Evolutionary conservation across 805 yeast genomes (phyloP).

Genomic region (Kregervanrija delftensis): DNA sequence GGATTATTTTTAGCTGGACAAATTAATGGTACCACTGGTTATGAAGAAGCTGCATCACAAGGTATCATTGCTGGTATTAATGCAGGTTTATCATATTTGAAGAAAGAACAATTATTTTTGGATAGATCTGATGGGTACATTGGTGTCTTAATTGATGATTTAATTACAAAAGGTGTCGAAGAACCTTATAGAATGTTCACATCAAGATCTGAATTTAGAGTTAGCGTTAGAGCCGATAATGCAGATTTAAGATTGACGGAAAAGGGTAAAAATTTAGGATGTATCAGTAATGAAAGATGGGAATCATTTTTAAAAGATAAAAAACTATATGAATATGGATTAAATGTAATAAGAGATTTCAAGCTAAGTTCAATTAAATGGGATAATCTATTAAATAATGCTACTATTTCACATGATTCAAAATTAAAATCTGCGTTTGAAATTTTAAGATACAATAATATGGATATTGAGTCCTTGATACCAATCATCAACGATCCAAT

Average conservation of each 20-base stretch:
- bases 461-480: conserved; percentile 25
- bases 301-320: conserved; percentile 37
- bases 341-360: conserved; percentile 37
- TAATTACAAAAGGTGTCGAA: conserved; percentile 89
- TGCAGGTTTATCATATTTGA: conserved; percentile 59
- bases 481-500: conserved; percentile 29
- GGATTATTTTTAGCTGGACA: conserved; percentile 94
- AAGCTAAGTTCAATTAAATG: conserved; percentile 54
- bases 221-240: conserved; percentile 87
- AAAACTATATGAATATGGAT: conserved; percentile 35
- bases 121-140: conserved; percentile 80
- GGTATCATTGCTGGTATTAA: conserved; percentile 94
- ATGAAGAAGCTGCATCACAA: conserved; percentile 98
- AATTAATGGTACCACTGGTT: conserved; percentile 97
- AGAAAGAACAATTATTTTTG: conserved; percentile 42
- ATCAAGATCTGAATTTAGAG: conserved; percentile 88
- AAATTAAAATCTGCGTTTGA: conserved; percentile 62
- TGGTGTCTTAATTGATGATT: conserved; percentile 90
- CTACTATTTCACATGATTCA: conserved; percentile 48
- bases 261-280: conserved; percentile 59
- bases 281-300: conserved; percentile 58
- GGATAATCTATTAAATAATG: conserved; percentile 42
- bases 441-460: conserved; percentile 50
- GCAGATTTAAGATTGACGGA: conserved; percentile 83
- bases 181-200: conserved; percentile 99